phyloP scores from a whole-genome alignment of 1,139 yeast genomes.

The Nematodospora anomalae region DNA sequence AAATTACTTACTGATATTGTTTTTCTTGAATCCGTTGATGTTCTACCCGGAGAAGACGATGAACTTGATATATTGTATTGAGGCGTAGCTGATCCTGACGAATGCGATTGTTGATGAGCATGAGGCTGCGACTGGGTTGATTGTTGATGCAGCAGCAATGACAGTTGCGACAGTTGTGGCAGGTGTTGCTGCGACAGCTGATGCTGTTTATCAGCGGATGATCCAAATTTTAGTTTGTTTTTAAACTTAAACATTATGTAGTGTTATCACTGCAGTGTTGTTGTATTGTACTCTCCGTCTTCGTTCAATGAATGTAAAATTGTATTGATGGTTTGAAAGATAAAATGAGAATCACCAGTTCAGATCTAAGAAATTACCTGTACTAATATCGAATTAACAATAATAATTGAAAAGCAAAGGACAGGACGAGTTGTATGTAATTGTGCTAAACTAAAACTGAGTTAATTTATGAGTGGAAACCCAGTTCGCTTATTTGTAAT shows the following conservation, averaged over 20 bases:
- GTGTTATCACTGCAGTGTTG: neutral
- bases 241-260: constrained; percentile 42
- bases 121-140: constrained; percentile 1
- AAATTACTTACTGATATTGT: constrained; percentile 26
- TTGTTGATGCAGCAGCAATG: neutral
- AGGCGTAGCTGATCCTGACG: constrained; percentile 7
- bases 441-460: no score
- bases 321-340: no score
- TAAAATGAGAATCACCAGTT: no score
- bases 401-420: no score
- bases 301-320: no score
- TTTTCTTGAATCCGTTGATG: constrained; percentile 29
- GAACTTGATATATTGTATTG: constrained; percentile 9
- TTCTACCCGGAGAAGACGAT: constrained; percentile 18
- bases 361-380: no score
- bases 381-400: no score
- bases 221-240: constrained; percentile 48
- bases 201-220: constrained; percentile 23
- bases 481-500: no score
- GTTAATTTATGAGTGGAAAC: no score
- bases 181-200: constrained; percentile 4
- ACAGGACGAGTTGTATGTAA: no score
- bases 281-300: no score
- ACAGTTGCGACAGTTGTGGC: neutral
- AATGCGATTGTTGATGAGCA: constrained; percentile 11